phyloP scores from a whole-genome alignment of 75 land plant species.

The Gnetum montanum region DNA sequence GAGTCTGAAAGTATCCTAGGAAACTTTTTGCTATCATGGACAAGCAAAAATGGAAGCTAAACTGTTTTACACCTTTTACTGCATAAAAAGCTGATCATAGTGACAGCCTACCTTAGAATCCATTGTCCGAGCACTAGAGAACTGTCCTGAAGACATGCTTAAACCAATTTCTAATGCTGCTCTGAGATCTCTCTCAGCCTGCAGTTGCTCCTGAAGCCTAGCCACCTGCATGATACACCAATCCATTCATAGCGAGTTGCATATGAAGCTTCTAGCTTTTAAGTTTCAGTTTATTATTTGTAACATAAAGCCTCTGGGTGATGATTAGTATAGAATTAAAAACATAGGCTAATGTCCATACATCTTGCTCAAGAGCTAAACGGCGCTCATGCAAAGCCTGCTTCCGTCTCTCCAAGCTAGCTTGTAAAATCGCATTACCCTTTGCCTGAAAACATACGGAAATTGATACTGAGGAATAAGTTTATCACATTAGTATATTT shows the following conservation, averaged over 20 bases:
- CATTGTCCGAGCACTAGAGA: conserved; percentile 60
- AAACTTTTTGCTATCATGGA: background rate
- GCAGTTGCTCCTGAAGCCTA: conserved; percentile 91
- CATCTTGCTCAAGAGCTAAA: conserved; percentile 98
- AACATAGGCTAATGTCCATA: conserved; percentile 9
- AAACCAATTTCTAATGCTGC: conserved; percentile 95
- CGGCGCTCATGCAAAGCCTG: conserved; percentile 99
- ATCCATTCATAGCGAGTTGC: no score
- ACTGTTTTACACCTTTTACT: no score
- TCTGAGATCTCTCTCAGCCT: conserved; percentile 90
- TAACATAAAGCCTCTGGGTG: background rate
- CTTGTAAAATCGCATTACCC: conserved; percentile 93
- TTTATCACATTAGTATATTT: conserved; percentile 4
- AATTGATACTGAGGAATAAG: background rate
- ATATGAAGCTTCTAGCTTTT: no score
- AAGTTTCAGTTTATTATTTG: background rate
- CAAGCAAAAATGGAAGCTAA: no score
- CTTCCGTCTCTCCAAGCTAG: conserved; percentile 96
- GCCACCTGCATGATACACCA: conserved; percentile 42
- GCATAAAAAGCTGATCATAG: no score
- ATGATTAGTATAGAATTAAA: background rate
- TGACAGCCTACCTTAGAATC: conserved; percentile 73
- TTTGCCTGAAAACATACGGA: conserved; percentile 49
- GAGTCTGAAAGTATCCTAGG: conserved; percentile 48
- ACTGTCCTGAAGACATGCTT: conserved; percentile 85